Conservation (phyloP, 1,284 basidiomycete genomes). For the Microbotryum lychnidis-dioicae region DNA sequence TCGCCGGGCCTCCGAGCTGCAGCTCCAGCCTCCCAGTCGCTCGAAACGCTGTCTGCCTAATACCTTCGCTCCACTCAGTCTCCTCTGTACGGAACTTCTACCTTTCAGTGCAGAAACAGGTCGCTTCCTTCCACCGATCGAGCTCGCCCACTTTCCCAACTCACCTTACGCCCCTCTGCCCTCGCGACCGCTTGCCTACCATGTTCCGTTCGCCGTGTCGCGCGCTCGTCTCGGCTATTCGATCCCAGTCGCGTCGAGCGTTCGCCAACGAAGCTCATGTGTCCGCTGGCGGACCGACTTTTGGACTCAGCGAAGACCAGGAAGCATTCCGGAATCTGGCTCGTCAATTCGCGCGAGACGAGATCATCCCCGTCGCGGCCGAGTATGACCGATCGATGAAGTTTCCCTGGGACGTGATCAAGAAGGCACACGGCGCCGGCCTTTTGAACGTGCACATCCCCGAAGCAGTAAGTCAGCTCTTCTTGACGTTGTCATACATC, state of each 20-base stretch:
- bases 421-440: slow-evolving; percentile 47
- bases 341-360: slow-evolving; percentile 44
- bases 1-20: too few relatives aligned
- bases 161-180: background rate
- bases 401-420: slow-evolving; percentile 50
- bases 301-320: slow-evolving; percentile 28
- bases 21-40: too few relatives aligned
- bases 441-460: slow-evolving; percentile 47
- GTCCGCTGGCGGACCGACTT: slow-evolving; percentile 9
- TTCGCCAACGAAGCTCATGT: slow-evolving; percentile 7
- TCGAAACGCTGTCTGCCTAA: too few relatives aligned
- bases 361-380: slow-evolving; percentile 48
- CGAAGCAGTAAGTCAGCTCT: slow-evolving; percentile 37
- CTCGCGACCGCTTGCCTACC: background rate
- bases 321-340: slow-evolving; percentile 42
- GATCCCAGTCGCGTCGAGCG: background rate
- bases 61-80: too few relatives aligned
- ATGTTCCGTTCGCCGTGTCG: too few relatives aligned
- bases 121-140: too few relatives aligned
- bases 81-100: too few relatives aligned
- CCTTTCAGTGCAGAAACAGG: too few relatives aligned
- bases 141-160: too few relatives aligned
- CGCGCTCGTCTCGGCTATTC: too few relatives aligned
- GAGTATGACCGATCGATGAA: slow-evolving; percentile 46
- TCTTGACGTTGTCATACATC: background rate